A percentile compares a stretch with the other conserved stretches of the same genome.
These are phyloP conservation scores for Nephelium lappaceum DNA, from an alignment of 345 rosid genomes.

Conservation along the genomic window DNA sequence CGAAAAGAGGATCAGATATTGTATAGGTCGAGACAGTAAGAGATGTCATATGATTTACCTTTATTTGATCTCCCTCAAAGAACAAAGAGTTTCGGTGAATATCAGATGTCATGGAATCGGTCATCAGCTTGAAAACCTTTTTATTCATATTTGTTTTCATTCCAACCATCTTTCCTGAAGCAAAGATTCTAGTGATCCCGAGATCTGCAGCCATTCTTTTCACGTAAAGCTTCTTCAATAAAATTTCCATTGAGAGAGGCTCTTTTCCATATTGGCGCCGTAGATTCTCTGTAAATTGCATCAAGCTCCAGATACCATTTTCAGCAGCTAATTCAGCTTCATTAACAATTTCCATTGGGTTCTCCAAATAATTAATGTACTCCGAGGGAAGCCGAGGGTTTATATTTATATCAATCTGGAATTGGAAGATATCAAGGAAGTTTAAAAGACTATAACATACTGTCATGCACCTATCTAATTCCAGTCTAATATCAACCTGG, in stretches of 20 bases:
- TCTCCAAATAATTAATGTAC: constrained; percentile 84
- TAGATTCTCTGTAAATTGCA: constrained; percentile 87
- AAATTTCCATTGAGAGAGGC: constrained; percentile 85
- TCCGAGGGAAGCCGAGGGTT: constrained; percentile 83
- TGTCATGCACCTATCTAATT: constrained; percentile 5
- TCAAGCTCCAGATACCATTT: constrained; percentile 75
- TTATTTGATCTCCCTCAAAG: constrained; percentile 68
- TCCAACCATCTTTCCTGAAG: constrained; percentile 85
- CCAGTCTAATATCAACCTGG: neutral
- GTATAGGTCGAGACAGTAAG: constrained; percentile 7
- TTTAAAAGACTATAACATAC: constrained; percentile 19
- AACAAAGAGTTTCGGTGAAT: constrained; percentile 63
- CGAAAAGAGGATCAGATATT: neutral
- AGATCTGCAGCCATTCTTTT: constrained; percentile 98
- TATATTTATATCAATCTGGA: constrained; percentile 79
- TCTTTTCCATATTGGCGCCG: constrained; percentile 90
- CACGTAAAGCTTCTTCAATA: constrained; percentile 84
- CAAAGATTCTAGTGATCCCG: constrained; percentile 74
- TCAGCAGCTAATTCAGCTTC: constrained; percentile 91
- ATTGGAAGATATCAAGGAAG: constrained; percentile 24
- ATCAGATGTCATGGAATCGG: constrained; percentile 73
- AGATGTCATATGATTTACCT: constrained; percentile 46
- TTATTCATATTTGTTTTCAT: constrained; percentile 84
- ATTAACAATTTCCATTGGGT: constrained; percentile 78
- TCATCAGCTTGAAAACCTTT: constrained; percentile 81